Evolutionary conservation across 139 green algal species (phyloP).

Genomic region (Auxenochlorella protothecoides): DNA sequence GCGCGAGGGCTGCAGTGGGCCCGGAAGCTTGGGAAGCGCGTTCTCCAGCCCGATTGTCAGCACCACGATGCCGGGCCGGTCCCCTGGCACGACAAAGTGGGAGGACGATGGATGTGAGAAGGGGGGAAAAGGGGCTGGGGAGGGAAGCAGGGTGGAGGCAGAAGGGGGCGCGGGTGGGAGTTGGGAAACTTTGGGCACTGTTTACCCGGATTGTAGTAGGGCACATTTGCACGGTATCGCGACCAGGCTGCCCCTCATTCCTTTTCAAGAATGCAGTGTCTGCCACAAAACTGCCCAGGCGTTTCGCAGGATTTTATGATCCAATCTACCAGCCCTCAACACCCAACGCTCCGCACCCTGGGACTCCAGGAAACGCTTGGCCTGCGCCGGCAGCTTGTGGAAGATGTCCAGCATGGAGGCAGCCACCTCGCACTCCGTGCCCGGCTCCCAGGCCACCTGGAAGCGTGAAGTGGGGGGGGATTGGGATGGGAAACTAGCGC

Average conservation of each 20-base stretch:
- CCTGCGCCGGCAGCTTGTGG: conserved; percentile 80
- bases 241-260: too few relatives aligned
- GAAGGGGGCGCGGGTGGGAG: too few relatives aligned
- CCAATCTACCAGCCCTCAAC: too few relatives aligned
- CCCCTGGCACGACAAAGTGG: conserved; percentile 7
- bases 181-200: too few relatives aligned
- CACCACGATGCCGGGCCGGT: conserved; percentile 72
- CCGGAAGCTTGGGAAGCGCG: conserved; percentile 45
- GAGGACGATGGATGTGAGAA: neutral
- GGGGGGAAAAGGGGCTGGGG: too few relatives aligned
- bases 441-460: conserved; percentile 31
- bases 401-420: conserved; percentile 89
- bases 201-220: too few relatives aligned
- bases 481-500: too few relatives aligned
- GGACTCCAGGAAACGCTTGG: conserved; percentile 77
- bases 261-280: too few relatives aligned
- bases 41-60: conserved; percentile 88
- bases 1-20: conserved; percentile 33
- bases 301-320: too few relatives aligned
- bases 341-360: conserved; percentile 10
- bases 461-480: neutral
- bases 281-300: too few relatives aligned
- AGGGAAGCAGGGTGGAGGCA: too few relatives aligned
- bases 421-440: conserved; percentile 78
- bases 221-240: too few relatives aligned